Conservation (phyloP, 2,329 filamentous ascomycete species). For the Tolypocladium tundrense region DNA sequence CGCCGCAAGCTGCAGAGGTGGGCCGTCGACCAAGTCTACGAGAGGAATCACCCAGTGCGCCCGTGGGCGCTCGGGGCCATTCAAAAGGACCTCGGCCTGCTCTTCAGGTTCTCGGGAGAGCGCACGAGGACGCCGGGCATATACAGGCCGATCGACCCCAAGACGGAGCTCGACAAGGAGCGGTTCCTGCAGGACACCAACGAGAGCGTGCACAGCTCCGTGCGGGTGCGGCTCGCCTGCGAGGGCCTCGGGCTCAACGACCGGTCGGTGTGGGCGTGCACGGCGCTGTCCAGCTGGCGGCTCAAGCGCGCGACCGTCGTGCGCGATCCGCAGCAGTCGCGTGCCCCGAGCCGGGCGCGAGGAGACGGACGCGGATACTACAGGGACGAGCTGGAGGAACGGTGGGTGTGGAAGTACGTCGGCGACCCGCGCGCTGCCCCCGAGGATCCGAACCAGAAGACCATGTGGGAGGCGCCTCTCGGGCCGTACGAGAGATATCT, state of each 20-base stretch:
- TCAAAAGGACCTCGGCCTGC: conserved; percentile 22
- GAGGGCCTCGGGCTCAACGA: conserved; percentile 41
- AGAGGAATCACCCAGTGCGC: conserved; percentile 34
- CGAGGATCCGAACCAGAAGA: conserved; percentile 23
- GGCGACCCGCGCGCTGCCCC: conserved; percentile 33
- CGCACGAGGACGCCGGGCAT: conserved; percentile 35
- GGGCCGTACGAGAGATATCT: conserved; percentile 42
- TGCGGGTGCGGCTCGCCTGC: conserved; percentile 41
- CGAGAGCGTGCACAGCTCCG: conserved; percentile 44
- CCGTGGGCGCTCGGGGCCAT: conserved; percentile 39
- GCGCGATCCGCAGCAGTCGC: background rate
- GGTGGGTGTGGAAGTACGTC: conserved; percentile 46
- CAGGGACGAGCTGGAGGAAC: conserved; percentile 16
- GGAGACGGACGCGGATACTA: conserved; percentile 7
- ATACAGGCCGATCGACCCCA: conserved; percentile 33
- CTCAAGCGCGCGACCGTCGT: conserved; percentile 21
- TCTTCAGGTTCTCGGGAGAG: conserved; percentile 34
- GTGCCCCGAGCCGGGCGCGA: background rate
- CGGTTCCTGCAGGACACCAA: conserved; percentile 40
- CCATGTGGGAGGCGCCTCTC: conserved; percentile 42
- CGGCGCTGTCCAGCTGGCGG: conserved; percentile 34
- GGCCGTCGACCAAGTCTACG: conserved; percentile 38
- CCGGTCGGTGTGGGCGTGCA: conserved; percentile 32
- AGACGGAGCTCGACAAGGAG: conserved; percentile 22
- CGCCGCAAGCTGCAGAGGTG: conserved; percentile 17